phyloP scores from a whole-genome alignment of 805 yeast genomes.

The Candida nonsorbophila region DNA sequence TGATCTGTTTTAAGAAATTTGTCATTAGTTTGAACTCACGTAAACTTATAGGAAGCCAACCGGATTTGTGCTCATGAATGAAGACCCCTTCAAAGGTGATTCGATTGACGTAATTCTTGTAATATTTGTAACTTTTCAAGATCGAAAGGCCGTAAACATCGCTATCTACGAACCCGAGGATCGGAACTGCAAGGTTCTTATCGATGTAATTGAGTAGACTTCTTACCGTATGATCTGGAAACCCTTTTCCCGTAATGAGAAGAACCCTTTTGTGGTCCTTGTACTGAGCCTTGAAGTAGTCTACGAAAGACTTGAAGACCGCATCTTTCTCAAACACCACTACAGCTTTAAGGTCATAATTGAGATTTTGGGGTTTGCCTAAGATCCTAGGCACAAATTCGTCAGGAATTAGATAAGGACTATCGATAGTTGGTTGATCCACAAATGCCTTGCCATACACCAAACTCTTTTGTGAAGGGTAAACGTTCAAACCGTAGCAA shows the following conservation, averaged over 20 bases:
- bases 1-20: slow-evolving; percentile 6
- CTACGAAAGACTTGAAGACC: slow-evolving; percentile 26
- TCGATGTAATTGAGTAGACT: slow-evolving; percentile 28
- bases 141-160: slow-evolving; percentile 63
- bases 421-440: too few relatives aligned
- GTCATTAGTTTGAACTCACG: slow-evolving; percentile 16
- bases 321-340: slow-evolving; percentile 38
- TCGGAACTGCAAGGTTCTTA: slow-evolving; percentile 19
- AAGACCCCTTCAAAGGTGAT: background rate
- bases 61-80: slow-evolving; percentile 8
- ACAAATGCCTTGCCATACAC: slow-evolving; percentile 31
- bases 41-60: slow-evolving; percentile 16
- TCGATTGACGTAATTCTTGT: slow-evolving; percentile 1
- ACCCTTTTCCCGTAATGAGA: slow-evolving; percentile 61
- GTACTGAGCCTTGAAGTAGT: slow-evolving; percentile 9
- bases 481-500: slow-evolving; percentile 37
- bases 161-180: slow-evolving; percentile 52
- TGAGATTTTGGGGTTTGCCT: background rate
- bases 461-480: slow-evolving; percentile 55
- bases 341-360: slow-evolving; percentile 5
- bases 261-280: slow-evolving; percentile 5
- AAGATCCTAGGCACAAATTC: background rate
- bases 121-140: slow-evolving; percentile 30
- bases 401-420: too few relatives aligned
- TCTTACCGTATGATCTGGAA: slow-evolving; percentile 54